These are phyloP conservation scores for Trichoderma sp. DNA, from an alignment of 2,329 filamentous ascomycete genomes.

Conservation along the genomic window DNA sequence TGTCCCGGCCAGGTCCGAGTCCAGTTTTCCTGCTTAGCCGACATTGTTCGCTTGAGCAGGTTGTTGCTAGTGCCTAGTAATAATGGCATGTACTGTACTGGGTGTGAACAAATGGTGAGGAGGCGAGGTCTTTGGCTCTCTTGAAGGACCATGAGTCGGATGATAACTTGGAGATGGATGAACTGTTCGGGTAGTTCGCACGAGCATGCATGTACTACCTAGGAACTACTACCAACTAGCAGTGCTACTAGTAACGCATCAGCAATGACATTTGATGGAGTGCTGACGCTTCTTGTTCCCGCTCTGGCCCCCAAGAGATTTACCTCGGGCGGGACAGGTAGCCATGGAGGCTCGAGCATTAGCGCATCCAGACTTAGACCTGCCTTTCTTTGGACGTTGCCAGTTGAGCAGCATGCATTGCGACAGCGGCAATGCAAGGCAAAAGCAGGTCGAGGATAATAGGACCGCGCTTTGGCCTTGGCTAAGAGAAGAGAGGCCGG, in stretches of 20 bases:
- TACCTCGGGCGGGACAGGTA: conserved; percentile 7
- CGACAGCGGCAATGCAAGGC: conserved; percentile 17
- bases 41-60: conserved; percentile 7
- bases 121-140: not conserved
- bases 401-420: conserved; percentile 1
- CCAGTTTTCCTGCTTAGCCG: conserved; percentile 18
- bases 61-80: not conserved
- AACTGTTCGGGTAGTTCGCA: not conserved
- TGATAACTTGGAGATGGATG: not conserved
- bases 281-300: conserved; percentile 14
- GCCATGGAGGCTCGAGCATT: conserved; percentile 12
- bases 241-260: not conserved
- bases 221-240: not conserved
- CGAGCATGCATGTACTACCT: not conserved
- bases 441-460: not conserved
- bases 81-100: not conserved
- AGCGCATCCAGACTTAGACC: not conserved
- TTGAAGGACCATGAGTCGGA: not conserved
- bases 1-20: conserved; percentile 12
- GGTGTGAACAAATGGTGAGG: not conserved
- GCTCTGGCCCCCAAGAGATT: conserved; percentile 6
- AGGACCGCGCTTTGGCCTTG: not conserved
- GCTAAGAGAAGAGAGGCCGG: not conserved
- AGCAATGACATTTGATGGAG: conserved; percentile 9
- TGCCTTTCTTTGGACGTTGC: conserved; percentile 13